A percentile compares a stretch with the other conserved stretches of the same genome.
Evolutionary conservation across 352 stramenopile species (phyloP).

Genomic region (Pythium aquatile): DNA sequence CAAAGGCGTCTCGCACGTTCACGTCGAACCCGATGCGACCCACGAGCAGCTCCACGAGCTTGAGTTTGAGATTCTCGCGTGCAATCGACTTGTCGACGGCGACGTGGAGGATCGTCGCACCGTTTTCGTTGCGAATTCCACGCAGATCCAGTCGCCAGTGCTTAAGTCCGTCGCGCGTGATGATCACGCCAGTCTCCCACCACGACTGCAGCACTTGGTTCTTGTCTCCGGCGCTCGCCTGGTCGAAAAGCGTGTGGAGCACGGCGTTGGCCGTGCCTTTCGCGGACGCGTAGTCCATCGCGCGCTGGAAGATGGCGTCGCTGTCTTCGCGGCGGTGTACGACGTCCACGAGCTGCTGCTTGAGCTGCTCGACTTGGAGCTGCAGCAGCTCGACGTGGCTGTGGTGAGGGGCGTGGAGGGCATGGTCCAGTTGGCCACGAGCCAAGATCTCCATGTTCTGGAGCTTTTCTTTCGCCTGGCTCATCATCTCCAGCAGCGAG

Average conservation of each 20-base stretch:
- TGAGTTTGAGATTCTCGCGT: conserved; percentile 62
- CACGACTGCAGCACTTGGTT: conserved; percentile 49
- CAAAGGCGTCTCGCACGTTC: conserved; percentile 70
- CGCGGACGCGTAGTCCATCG: conserved; percentile 52
- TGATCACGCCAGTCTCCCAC: conserved; percentile 69
- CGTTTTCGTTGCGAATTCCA: conserved; percentile 61
- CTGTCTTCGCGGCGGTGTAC: conserved; percentile 63
- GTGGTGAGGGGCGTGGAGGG: background rate
- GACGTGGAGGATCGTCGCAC: conserved; percentile 62
- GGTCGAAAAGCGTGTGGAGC: conserved; percentile 76
- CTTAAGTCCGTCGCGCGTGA: conserved; percentile 68
- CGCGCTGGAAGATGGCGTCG: conserved; percentile 56
- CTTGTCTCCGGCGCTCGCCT: conserved; percentile 53
- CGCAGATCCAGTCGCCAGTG: conserved; percentile 71
- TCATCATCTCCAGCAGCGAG: conserved; percentile 39
- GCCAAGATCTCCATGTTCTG: conserved; percentile 57
- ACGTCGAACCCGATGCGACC: conserved; percentile 70
- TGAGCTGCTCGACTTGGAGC: conserved; percentile 50
- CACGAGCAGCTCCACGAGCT: conserved; percentile 63
- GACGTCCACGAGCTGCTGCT: conserved; percentile 37
- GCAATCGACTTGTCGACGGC: conserved; percentile 68
- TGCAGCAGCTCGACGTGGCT: conserved; percentile 36
- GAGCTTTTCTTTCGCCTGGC: conserved; percentile 40
- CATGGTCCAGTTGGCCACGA: conserved; percentile 29
- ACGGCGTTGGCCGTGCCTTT: conserved; percentile 77